Evolutionary conservation across 139 green algal species (phyloP).

Genomic region (Tetradesmus lagerheimii): DNA sequence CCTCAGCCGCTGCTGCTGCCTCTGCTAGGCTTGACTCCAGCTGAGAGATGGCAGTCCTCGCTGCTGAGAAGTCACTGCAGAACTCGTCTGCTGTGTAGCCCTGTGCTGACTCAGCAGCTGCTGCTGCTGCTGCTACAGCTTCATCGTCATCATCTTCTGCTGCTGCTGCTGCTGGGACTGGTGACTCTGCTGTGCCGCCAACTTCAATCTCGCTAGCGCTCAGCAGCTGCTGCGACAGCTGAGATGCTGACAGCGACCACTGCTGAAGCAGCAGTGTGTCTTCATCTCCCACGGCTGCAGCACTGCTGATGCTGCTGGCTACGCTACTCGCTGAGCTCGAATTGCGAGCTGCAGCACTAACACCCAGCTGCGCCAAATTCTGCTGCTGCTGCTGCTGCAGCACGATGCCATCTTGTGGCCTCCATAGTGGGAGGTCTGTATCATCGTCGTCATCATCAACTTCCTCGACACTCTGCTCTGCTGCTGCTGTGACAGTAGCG

Average conservation of each 20-base stretch:
- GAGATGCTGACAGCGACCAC: slow-evolving; percentile 1
- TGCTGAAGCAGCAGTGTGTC: neutral
- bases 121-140: neutral
- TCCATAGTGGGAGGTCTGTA: neutral
- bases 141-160: neutral
- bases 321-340: neutral
- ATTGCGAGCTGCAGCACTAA: no score
- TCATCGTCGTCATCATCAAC: neutral
- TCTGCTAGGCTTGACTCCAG: neutral
- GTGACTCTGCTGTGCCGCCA: neutral
- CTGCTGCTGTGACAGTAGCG: neutral
- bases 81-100: slow-evolving; percentile 16
- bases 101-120: slow-evolving; percentile 14
- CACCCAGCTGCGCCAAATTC: neutral
- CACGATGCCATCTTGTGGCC: neutral
- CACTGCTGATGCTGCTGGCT: neutral
- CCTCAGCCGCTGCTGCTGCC: neutral
- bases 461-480: neutral
- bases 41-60: neutral
- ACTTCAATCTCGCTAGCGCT: neutral
- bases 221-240: slow-evolving; percentile 18
- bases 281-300: neutral
- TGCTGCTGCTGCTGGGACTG: neutral
- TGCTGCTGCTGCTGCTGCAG: neutral
- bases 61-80: neutral